Conservation (phyloP, 2,329 filamentous ascomycete genomes). For the Dactylonectria estremocensis region DNA sequence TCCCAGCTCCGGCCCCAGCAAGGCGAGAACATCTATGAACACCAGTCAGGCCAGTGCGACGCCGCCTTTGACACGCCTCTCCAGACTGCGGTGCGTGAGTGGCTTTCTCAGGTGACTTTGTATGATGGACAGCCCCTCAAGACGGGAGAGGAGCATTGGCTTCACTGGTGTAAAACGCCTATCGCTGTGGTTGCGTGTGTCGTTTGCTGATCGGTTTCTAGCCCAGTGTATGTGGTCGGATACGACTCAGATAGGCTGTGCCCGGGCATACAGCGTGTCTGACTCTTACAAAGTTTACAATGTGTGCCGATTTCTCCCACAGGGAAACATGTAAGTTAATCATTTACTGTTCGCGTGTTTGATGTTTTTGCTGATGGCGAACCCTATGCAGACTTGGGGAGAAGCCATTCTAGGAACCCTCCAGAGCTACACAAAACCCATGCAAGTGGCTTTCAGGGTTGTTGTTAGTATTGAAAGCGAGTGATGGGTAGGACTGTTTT, state of each 20-base stretch:
- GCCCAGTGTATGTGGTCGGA: conserved; percentile 56
- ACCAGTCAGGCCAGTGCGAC: conserved; percentile 50
- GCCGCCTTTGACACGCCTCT: conserved; percentile 49
- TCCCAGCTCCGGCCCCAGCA: conserved; percentile 51
- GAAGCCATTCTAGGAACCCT: conserved; percentile 44
- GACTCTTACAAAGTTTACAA: conserved; percentile 53
- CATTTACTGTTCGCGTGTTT: neutral
- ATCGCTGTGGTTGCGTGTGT: neutral
- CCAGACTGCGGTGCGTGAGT: conserved; percentile 49
- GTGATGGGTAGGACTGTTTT: neutral
- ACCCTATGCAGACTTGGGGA: conserved; percentile 46
- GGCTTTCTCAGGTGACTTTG: conserved; percentile 51
- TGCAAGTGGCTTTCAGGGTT: conserved; percentile 3
- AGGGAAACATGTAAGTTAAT: conserved; percentile 54
- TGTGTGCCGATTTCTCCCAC: conserved; percentile 54
- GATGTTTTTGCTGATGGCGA: neutral
- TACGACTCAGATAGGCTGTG: conserved; percentile 54
- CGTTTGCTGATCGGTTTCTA: conserved; percentile 36
- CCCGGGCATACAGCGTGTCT: conserved; percentile 50
- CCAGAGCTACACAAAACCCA: neutral
- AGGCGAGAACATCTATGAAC: conserved; percentile 54
- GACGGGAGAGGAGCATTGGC: conserved; percentile 53
- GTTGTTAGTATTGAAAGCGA: neutral
- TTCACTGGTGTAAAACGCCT: conserved; percentile 54
- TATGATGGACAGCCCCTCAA: conserved; percentile 51